Percentiles rank a stretch among this genome's conserved stretches.
These are phyloP conservation scores for Rhodotorula sp. DNA, from an alignment of 1,284 basidiomycete genomes.

Conservation along the genomic window DNA sequence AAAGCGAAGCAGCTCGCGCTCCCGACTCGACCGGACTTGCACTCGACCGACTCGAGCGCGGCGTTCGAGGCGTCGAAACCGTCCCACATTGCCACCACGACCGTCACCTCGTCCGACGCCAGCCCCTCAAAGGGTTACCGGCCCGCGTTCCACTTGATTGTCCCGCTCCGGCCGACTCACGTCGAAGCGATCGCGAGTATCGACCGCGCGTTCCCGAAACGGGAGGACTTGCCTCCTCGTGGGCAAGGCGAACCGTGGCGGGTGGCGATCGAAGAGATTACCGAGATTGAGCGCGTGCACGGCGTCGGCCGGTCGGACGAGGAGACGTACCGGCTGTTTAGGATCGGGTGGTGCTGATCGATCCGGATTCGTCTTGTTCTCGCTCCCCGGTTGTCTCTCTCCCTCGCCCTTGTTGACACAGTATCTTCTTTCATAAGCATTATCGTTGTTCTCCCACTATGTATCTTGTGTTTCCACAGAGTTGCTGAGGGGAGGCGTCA, in stretches of 20 bases:
- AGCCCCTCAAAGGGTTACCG: not conserved
- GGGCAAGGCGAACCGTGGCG: slow-evolving; percentile 10
- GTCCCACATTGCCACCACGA: slow-evolving; percentile 9
- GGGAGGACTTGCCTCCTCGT: slow-evolving; percentile 12
- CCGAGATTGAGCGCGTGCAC: slow-evolving; percentile 31
- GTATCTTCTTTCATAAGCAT: not conserved
- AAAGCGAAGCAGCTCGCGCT: slow-evolving; percentile 3
- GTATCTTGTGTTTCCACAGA: too few species aligned
- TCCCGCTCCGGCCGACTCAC: slow-evolving; percentile 70
- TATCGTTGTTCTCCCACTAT: too few species aligned
- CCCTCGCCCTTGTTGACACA: not conserved
- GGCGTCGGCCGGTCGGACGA: slow-evolving; percentile 39
- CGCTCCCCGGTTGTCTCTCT: not conserved
- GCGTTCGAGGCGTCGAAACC: not conserved
- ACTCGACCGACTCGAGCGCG: slow-evolving; percentile 17
- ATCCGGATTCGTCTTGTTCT: not conserved
- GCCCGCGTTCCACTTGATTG: slow-evolving; percentile 65
- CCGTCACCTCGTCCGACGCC: not conserved
- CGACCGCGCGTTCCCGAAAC: slow-evolving; percentile 59
- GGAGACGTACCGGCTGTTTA: slow-evolving; percentile 17
- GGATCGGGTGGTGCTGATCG: slow-evolving; percentile 17
- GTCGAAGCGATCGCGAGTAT: slow-evolving; percentile 61
- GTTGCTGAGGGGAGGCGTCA: too few species aligned
- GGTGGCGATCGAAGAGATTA: slow-evolving; percentile 25
- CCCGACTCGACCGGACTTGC: slow-evolving; percentile 16